These are phyloP conservation scores for Boletus albobrunnescens DNA, from an alignment of 1,284 basidiomycete genomes.

Conservation along the genomic window DNA sequence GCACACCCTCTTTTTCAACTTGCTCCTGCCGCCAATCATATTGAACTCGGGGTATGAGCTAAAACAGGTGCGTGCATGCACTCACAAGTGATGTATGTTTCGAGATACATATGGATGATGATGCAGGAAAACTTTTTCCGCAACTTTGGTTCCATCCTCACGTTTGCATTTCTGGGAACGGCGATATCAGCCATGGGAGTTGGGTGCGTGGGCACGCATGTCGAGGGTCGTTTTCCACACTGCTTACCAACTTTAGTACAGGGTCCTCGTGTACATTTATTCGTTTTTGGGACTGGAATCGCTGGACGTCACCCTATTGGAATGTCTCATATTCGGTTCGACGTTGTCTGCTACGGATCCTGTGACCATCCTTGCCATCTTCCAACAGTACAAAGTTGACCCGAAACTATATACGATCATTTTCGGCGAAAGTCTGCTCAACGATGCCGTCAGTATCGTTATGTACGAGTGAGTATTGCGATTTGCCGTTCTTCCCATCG, in stretches of 20 bases:
- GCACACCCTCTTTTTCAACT: slow-evolving; percentile 97
- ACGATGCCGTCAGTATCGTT: slow-evolving; percentile 99
- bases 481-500: background rate
- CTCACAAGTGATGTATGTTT: background rate
- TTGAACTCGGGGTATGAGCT: slow-evolving; percentile 97
- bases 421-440: slow-evolving; percentile 95
- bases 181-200: slow-evolving; percentile 96
- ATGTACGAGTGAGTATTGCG: slow-evolving; percentile 92
- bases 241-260: slow-evolving; percentile 51
- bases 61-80: slow-evolving; percentile 67
- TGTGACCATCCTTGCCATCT: slow-evolving; percentile 97
- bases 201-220: slow-evolving; percentile 57
- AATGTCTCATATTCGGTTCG: slow-evolving; percentile 95
- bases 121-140: slow-evolving; percentile 92
- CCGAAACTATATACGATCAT: slow-evolving; percentile 97
- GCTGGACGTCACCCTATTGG: slow-evolving; percentile 75
- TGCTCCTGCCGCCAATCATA: slow-evolving; percentile 96
- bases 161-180: slow-evolving; percentile 94
- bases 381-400: slow-evolving; percentile 98
- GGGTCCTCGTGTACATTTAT: slow-evolving; percentile 93
- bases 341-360: slow-evolving; percentile 97
- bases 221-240: slow-evolving; percentile 7
- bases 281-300: slow-evolving; percentile 89
- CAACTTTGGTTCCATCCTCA: slow-evolving; percentile 95
- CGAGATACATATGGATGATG: background rate